Evolutionary conservation across 1,284 basidiomycete species (phyloP), one percentile per base, ranked within the genome.

Genomic region (Ganoderma meredithae): DNA sequence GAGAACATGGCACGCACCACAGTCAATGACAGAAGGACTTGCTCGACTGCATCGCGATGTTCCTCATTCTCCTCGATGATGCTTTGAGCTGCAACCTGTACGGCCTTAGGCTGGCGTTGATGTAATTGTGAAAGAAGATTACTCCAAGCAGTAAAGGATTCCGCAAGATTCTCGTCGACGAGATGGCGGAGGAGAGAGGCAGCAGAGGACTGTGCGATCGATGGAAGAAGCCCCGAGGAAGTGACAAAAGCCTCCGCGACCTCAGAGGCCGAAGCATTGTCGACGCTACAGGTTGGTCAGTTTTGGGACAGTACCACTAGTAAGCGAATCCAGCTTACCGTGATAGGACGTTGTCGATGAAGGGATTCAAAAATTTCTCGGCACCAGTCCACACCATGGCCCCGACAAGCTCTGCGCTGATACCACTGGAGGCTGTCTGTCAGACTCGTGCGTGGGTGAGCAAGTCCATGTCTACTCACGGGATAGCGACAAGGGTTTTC

Each of bases 351-450:
- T 78, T 78, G 25, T 80, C 76, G 10, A 90, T 70, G 39, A 93
- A 75, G 0, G 91, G 89, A 27, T 78, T 73, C n/a, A 90, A 52
- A 19, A 93, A 79, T 68, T 86, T 89, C 65, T 93, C 89, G 5
- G 83, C 81, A 17, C 90, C 90, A 43, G 81, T 74, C 81, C 86
- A 88, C 5, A 73, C 72, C 58, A 84, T 75, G 0, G 81, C 80
- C 36, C 79, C 79, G 41, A 77, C 78, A 1, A 91, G 66, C 62
- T 87, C 85, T n/a, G 83, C 78, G 2, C 82, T 75, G 15, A 91
- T 78, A 44, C 82, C 80, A 19, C 91, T 93, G 69, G 13, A 63
- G 62, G 13, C 1, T 2, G 10, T 22, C 47, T 43, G 13, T 41
- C 49, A 63, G 17, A 6, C n/a, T 31, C 2, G 39, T 22, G 17